Evolutionary conservation across 2,329 filamentous ascomycete species (phyloP), one percentile per base, ranked within the genome.

Genomic region (Penicillium nordicum): DNA sequence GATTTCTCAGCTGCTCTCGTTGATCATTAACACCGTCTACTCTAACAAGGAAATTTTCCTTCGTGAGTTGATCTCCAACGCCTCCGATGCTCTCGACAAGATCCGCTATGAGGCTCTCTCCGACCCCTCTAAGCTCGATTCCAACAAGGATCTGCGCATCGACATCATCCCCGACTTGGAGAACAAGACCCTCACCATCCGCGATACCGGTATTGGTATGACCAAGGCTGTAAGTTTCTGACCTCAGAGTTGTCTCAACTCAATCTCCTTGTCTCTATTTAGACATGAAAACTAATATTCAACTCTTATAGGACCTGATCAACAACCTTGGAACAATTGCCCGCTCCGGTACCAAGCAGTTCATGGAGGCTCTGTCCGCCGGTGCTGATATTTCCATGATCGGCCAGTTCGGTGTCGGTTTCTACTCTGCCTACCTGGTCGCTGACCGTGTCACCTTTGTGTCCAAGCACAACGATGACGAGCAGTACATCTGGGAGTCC

Each of bases 21-120:
- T 99, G 78, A 99, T 99, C 82, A 99, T 99, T 87, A 99, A 99
- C 90, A 97, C 94, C 68, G 94, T 99, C 83, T 99, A 97, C 86
- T 97, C 92, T 71, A 99, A 99, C 89, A 99, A 99, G 86, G 94
- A 97, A 83, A 97, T 99, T 78, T 99, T 99, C 88, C 83, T 99
- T 73, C 85, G 94, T 88, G 94, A 99, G 83, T 78, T 99, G 72
- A 90, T 99, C 75, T 97, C 94, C 82, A 99, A 99, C 82, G 88
- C 89, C 76, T 97, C 93, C 73, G 94, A 99, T 88, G 94, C 94
- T 60, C 86, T 99, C 72, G 94, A 99, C 89, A 99, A 99, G 89
- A 96, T 99, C 79, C 89, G 94, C 79, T 99, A 99, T 86, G 91
- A 97, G 85, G 86, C 94, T 68, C 86, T 99, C 71, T 96, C 93